Base-by-base conservation (phyloP, 768 basidiomycete species). In the Lepiota subincarnata region DNA sequence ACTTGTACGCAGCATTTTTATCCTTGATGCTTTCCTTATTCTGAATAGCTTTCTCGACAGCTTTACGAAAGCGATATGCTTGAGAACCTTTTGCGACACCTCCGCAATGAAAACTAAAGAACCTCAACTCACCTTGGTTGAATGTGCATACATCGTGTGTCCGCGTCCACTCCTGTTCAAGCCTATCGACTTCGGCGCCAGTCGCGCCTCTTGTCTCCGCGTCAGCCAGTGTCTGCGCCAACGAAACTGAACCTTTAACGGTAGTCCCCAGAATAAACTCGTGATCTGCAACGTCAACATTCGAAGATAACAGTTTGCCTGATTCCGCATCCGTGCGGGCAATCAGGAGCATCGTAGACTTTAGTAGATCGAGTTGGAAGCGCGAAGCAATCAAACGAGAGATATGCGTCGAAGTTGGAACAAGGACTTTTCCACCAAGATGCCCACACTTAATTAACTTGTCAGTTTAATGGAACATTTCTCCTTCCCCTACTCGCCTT, bases 271-370 rank as follows among this genome's bases (percentile, higher is more conserved):
- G 62, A 53, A 91, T 83, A 66, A 81, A 87, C 58, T 86, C 83
- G 53, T 96, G 92, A 70, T 98, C 95, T 26, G 77, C 74, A 43
- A 81, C 68, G 64, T 97, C 95, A 26, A 96, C 77, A 46, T 85
- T 92, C 19, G 87, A 89, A 5, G 89, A 87, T 53, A 98, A 77
- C 34, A 96, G 81, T 66, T 84, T 87, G 40, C 81, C 91, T 14
- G 86, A 89, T 68, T 96, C 91, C 18, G 93, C 86, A 66, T 98
- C 95, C 0, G 94, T 95, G 46, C 95, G 85, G 10, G 93, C 93
- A 56, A 98, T 92, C 57, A 93, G 71, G 37, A 93, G 79, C 84
- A 92, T 90, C 3, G 89, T 88, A 53, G 85, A 87, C 65, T 90
- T 87, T 62, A 97, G 76, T 55, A 98, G 75, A 68, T 98, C 95